Base-by-base conservation (phyloP, 2,329 filamentous ascomycete genomes). In the Fusarium goolgardi region DNA sequence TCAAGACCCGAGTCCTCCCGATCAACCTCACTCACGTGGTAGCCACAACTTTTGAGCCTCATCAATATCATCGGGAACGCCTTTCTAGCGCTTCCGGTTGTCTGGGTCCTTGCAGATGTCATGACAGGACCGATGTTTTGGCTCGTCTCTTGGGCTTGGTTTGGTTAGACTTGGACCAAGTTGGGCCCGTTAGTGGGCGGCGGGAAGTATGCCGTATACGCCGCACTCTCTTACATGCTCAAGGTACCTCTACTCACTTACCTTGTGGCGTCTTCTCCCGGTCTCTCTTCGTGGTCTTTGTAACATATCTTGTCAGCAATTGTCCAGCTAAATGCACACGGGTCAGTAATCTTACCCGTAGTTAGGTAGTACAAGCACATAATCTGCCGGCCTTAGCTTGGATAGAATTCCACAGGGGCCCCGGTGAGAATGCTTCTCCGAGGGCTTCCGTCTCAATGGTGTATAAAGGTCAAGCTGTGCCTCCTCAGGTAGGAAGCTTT, bases 271-370 rank as follows among this genome's bases (percentile, higher is more conserved):
- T 50, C 20, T 27, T 39, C 46, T 47, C 63, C 71, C 71, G 71
- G 63, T 63, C 65, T 60, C 58, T 73, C 58, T 72, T 73, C 71
- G 71, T 73, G 59, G 37, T 18, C 34, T 43, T 66, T 55, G 55
- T 67, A 63, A 64, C 32, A 46, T 49, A 39, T 58, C 45, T 44
- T 25, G 65, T 43, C 54, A 69, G 61, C 62, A 55, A 65, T 39
- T 49, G 39, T 52, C 21, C 15, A 37, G 39, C 50, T 52, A 47
- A 44, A 43, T 54, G 41, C 29, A 43, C 35, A 47, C 52, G 34
- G 45, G 18, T 32, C 31, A 59, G 55, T 34, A 39, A 57, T 63
- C 31, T 31, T 53, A 45, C 51, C 59, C 50, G 58, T 60, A 23
- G 23, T 23, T 23, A 59, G 10, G 52, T 29, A 18, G 25, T 27